Conservation (phyloP, 768 basidiomycete genomes). For the Auriculariales sp. region DNA sequence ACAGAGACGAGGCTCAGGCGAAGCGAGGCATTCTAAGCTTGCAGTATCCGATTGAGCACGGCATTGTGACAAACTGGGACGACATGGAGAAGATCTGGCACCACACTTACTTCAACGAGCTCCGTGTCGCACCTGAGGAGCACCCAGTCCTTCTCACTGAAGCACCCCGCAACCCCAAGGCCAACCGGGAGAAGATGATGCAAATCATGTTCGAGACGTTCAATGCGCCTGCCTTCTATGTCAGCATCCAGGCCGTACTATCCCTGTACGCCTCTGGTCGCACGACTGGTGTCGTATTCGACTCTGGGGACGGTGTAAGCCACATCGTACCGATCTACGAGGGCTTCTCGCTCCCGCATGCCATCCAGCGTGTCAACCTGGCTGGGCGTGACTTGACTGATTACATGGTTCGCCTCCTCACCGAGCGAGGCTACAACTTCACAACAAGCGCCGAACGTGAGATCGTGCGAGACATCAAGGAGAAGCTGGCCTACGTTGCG, state of each 20-base stretch:
- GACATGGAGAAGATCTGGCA: conserved; percentile 10
- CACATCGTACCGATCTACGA: conserved; percentile 9
- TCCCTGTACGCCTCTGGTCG: conserved; percentile 7
- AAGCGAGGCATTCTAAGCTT: conserved; percentile 34
- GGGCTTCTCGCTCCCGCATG: conserved; percentile 5
- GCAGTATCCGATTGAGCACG: conserved; percentile 16
- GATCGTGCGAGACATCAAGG: conserved; percentile 41
- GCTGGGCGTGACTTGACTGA: conserved; percentile 5
- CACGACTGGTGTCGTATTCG: conserved; percentile 8
- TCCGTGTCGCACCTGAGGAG: conserved; percentile 8
- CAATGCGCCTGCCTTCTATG: conserved; percentile 18
- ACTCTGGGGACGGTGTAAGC: conserved; percentile 8
- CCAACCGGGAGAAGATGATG: conserved; percentile 8
- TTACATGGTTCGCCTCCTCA: conserved; percentile 2
- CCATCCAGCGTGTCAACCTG: conserved; percentile 2
- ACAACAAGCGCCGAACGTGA: conserved; percentile 33
- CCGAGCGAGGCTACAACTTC: conserved; percentile 21
- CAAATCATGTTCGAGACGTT: conserved; percentile 26
- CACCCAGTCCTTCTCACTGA: conserved; percentile 8
- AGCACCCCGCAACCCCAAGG: conserved; percentile 6
- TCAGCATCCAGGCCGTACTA: conserved; percentile 7
- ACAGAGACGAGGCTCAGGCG: conserved; percentile 31
- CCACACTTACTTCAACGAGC: conserved; percentile 9
- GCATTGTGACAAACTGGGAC: conserved; percentile 8
- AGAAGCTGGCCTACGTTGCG: conserved; percentile 42